phyloP scores from a whole-genome alignment of 495 filamentous ascomycete species.

The Trichoderma parareesei region DNA sequence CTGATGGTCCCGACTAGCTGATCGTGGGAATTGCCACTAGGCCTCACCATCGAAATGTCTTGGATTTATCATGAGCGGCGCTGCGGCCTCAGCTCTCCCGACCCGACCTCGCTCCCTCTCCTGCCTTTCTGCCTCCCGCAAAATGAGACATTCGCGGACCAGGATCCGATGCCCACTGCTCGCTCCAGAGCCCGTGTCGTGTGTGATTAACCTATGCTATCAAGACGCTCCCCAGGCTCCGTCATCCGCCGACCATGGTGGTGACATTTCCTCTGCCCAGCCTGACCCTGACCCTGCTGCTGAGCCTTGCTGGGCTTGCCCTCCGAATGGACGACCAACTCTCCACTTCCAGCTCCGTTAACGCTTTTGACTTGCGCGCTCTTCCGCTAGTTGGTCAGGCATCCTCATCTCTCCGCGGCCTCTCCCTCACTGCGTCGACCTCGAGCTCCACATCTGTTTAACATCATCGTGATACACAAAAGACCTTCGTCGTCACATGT shows the following conservation, averaged over 20 bases:
- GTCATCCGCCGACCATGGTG: not conserved
- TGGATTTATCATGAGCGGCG: not conserved
- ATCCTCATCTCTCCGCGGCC: not conserved
- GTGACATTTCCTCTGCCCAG: not conserved
- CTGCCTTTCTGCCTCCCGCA: not conserved
- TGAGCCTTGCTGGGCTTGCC: not conserved
- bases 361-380: not conserved
- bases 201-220: not conserved
- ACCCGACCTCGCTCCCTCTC: not conserved
- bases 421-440: not conserved
- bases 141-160: not conserved
- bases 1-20: not conserved
- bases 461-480: not conserved
- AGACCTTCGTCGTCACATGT: not conserved
- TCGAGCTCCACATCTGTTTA: constrained; percentile 4
- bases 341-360: not conserved
- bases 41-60: constrained; percentile 2
- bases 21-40: not conserved
- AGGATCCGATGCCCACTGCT: not conserved
- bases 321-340: not conserved
- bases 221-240: not conserved
- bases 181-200: not conserved
- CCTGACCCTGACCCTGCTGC: not conserved
- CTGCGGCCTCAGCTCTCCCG: not conserved
- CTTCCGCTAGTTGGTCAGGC: not conserved